Evolutionary conservation across 495 filamentous ascomycete genomes (phyloP).

Genomic region (Penicillium tannophilum): DNA sequence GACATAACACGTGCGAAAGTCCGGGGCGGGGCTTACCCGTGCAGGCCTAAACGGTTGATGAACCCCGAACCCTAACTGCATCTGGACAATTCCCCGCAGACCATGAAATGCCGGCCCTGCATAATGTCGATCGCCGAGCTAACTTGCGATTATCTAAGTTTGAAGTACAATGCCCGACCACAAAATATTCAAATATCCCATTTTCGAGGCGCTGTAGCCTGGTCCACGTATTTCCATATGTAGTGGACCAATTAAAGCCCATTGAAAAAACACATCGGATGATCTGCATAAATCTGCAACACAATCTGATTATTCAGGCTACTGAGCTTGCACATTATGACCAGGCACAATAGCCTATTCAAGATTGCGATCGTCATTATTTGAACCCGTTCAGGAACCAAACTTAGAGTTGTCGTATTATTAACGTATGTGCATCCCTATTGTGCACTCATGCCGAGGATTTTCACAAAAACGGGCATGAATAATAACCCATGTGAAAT

Average conservation of each 20-base stretch:
- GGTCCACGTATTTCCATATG: too few species aligned
- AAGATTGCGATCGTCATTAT: not conserved
- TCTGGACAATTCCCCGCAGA: not conserved
- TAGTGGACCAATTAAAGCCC: too few species aligned
- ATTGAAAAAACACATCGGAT: too few species aligned
- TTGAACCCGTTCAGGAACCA: not conserved
- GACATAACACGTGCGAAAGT: not conserved
- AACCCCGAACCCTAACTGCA: not conserved
- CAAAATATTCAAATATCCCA: too few species aligned
- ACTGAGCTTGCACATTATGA: not conserved
- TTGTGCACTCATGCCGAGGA: not conserved
- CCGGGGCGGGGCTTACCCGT: not conserved
- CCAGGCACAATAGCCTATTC: not conserved
- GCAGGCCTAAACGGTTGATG: not conserved
- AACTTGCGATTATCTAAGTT: too few species aligned
- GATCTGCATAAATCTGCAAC: too few species aligned
- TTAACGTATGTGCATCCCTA: not conserved
- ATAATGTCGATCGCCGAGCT: not conserved
- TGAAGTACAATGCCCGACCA: not conserved
- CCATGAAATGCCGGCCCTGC: not conserved
- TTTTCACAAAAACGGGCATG: not conserved
- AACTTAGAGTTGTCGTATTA: not conserved
- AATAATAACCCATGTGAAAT: not conserved
- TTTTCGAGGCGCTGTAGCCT: too few species aligned
- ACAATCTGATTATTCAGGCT: too few species aligned